These are phyloP conservation scores for Hymenoscyphus repandus DNA, from an alignment of 2,329 filamentous ascomycete species.

Conservation along the genomic window DNA sequence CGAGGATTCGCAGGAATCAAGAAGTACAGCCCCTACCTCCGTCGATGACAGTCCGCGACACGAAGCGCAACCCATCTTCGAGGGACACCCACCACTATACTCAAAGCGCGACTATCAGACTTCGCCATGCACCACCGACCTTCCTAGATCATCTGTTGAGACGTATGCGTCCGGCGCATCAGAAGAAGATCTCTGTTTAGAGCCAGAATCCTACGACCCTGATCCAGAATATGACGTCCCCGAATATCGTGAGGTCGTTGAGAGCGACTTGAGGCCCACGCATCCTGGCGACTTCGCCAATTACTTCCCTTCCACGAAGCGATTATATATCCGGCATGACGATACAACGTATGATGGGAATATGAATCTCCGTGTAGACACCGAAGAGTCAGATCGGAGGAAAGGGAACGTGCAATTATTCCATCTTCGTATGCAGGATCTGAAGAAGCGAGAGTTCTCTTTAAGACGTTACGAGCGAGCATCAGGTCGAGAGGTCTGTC, in stretches of 20 bases:
- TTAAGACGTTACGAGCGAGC: conserved; percentile 87
- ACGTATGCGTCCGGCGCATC: conserved; percentile 74
- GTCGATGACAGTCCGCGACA: conserved; percentile 36
- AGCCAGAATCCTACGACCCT: conserved; percentile 36
- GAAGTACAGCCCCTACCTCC: conserved; percentile 45
- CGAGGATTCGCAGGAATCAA: conserved; percentile 41
- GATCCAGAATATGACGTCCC: conserved; percentile 31
- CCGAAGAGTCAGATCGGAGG: conserved; percentile 52
- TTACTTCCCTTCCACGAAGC: conserved; percentile 79
- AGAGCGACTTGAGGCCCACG: conserved; percentile 65
- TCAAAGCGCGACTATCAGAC: conserved; percentile 17
- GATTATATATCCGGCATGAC: conserved; percentile 81
- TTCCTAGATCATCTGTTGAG: conserved; percentile 43
- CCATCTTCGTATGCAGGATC: conserved; percentile 90
- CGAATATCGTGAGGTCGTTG: conserved; percentile 51
- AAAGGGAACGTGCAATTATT: conserved; percentile 72
- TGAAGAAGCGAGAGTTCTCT: conserved; percentile 82
- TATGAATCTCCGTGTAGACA: conserved; percentile 92
- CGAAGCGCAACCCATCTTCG: conserved; percentile 18
- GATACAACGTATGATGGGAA: conserved; percentile 87
- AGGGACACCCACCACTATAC: conserved; percentile 11
- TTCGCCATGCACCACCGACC: conserved; percentile 23
- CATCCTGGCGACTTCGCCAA: conserved; percentile 77
- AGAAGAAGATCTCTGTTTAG: conserved; percentile 46
- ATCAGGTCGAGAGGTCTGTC: conserved; percentile 89